Conservation (phyloP, 768 basidiomycete species). For the Phaffia tasmanica region DNA sequence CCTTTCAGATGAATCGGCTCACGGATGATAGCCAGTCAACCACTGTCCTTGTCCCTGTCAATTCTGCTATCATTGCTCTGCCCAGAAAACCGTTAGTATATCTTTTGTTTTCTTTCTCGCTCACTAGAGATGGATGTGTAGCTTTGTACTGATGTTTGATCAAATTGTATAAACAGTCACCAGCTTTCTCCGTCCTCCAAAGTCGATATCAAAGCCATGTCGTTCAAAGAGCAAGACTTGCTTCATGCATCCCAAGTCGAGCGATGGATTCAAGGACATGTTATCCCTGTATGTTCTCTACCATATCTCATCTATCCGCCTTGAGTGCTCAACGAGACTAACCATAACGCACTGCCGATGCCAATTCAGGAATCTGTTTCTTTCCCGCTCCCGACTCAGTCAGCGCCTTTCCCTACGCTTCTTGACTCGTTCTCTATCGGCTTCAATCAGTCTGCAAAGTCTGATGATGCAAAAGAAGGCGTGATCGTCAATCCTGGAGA, state of each 20-base stretch:
- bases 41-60: slow-evolving; percentile 16
- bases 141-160: neutral
- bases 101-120: neutral
- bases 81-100: slow-evolving; percentile 16
- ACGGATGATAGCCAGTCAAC: neutral
- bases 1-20: slow-evolving; percentile 6
- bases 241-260: neutral
- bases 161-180: neutral
- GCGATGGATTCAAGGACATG: slow-evolving; percentile 8
- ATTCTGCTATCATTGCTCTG: slow-evolving; percentile 16
- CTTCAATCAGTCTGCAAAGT: too few relatives aligned
- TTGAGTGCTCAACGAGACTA: too few relatives aligned
- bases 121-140: too few relatives aligned
- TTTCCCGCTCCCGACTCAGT: too few relatives aligned
- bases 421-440: too few relatives aligned
- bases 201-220: neutral
- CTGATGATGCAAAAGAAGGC: neutral
- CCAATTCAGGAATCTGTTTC: too few relatives aligned
- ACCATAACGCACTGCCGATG: too few relatives aligned
- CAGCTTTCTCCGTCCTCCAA: neutral
- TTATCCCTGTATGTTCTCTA: slow-evolving; percentile 3
- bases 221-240: slow-evolving; percentile 10
- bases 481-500: neutral
- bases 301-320: too few relatives aligned
- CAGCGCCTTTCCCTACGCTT: too few relatives aligned